phyloP scores from a whole-genome alignment of 495 filamentous ascomycete species.

The Bacidia rubella region DNA sequence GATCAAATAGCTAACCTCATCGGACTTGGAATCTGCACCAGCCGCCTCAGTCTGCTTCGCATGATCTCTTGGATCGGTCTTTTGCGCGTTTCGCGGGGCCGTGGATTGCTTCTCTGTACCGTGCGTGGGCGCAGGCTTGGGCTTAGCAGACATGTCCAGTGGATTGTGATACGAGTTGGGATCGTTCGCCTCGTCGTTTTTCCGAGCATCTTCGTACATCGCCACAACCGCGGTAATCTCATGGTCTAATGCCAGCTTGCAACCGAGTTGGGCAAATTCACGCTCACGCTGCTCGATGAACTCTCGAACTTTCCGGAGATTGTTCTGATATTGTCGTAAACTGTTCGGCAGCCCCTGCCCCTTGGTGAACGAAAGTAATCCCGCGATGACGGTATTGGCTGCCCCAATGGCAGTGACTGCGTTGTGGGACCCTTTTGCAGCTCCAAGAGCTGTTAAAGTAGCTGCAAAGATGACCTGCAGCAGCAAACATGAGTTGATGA shows the following conservation, averaged over 20 bases:
- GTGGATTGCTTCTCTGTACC: not conserved
- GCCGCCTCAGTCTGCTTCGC: not conserved
- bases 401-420: slow-evolving; percentile 49
- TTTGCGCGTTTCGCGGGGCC: not conserved
- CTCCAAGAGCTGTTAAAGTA: slow-evolving; percentile 47
- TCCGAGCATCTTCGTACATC: slow-evolving; percentile 13
- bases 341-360: slow-evolving; percentile 46
- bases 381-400: slow-evolving; percentile 51
- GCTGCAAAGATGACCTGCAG: slow-evolving; percentile 49
- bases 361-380: slow-evolving; percentile 49
- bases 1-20: not conserved
- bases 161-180: slow-evolving; percentile 12
- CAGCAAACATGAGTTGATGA: slow-evolving; percentile 46
- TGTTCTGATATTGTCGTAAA: slow-evolving; percentile 41
- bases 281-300: slow-evolving; percentile 52
- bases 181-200: slow-evolving; percentile 14
- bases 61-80: not conserved
- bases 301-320: slow-evolving; percentile 47
- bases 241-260: slow-evolving; percentile 2
- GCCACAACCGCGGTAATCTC: slow-evolving; percentile 6
- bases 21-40: not conserved
- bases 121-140: not conserved
- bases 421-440: slow-evolving; percentile 39
- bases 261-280: slow-evolving; percentile 13
- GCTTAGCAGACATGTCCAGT: not conserved